These are phyloP conservation scores for Xylaria sp. DNA, from an alignment of 2,329 filamentous ascomycete genomes.

Conservation along the genomic window DNA sequence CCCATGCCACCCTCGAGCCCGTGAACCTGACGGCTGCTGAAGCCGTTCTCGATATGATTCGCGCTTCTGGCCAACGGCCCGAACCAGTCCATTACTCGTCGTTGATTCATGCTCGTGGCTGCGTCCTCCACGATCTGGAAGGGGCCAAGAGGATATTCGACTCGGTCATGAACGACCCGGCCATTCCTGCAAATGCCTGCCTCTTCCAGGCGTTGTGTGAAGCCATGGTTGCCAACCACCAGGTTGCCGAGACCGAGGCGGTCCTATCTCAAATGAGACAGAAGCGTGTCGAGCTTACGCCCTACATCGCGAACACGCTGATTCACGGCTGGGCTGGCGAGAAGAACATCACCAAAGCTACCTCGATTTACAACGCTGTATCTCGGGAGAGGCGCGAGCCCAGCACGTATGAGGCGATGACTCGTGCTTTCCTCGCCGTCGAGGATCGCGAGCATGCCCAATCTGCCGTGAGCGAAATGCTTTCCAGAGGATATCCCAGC, in stretches of 20 bases:
- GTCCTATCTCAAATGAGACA: slow-evolving; percentile 76
- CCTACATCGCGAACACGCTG: slow-evolving; percentile 97
- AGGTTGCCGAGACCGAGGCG: slow-evolving; percentile 73
- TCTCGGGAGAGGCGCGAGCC: slow-evolving; percentile 82
- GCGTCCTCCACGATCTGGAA: slow-evolving; percentile 87
- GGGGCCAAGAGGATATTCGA: slow-evolving; percentile 84
- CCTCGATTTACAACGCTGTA: slow-evolving; percentile 78
- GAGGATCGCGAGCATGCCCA: slow-evolving; percentile 79
- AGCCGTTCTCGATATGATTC: slow-evolving; percentile 78
- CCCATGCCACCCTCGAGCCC: slow-evolving; percentile 90
- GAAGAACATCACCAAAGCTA: slow-evolving; percentile 77
- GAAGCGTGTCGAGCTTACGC: slow-evolving; percentile 80
- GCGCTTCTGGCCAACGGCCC: slow-evolving; percentile 70
- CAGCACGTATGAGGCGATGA: slow-evolving; percentile 99
- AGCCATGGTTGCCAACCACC: slow-evolving; percentile 93
- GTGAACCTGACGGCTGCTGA: slow-evolving; percentile 87
- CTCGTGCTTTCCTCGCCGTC: slow-evolving; percentile 82
- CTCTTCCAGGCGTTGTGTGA: slow-evolving; percentile 98
- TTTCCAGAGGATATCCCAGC: slow-evolving; percentile 84
- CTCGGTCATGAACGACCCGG: slow-evolving; percentile 68
- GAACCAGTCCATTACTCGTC: slow-evolving; percentile 96
- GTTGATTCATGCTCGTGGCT: slow-evolving; percentile 93
- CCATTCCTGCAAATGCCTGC: slow-evolving; percentile 75
- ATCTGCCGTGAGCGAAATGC: slow-evolving; percentile 83
- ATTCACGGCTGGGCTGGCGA: slow-evolving; percentile 95